Percentiles rank a stretch among this genome's conserved stretches.
Evolutionary conservation across 2,329 filamentous ascomycete species (phyloP).

Genomic region (Penicillium sp.): DNA sequence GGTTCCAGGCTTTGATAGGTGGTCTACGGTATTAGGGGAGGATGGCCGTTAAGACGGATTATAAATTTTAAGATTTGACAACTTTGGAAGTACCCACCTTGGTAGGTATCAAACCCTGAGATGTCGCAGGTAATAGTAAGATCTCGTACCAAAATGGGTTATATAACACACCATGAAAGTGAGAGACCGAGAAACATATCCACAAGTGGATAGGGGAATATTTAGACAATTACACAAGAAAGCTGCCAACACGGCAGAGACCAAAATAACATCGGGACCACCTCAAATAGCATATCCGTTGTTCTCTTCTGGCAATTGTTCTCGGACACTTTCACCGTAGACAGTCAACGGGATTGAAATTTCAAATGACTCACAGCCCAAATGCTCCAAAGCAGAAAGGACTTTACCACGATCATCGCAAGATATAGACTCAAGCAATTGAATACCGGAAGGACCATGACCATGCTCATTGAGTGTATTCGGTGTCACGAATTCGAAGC

Average conservation of each 20-base stretch:
- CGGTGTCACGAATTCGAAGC: slow-evolving; percentile 89
- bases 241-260: slow-evolving; percentile 8
- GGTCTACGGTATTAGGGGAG: not conserved
- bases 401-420: slow-evolving; percentile 77
- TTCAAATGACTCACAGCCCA: slow-evolving; percentile 88
- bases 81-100: not conserved
- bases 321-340: slow-evolving; percentile 61
- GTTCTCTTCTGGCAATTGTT: slow-evolving; percentile 40
- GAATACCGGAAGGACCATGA: slow-evolving; percentile 39
- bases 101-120: not conserved
- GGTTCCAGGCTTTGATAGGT: no score
- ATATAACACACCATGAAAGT: not conserved
- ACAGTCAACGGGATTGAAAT: slow-evolving; percentile 81
- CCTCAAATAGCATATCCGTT: slow-evolving; percentile 42
- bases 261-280: not conserved
- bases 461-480: slow-evolving; percentile 45
- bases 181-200: slow-evolving; percentile 1
- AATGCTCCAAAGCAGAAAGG: slow-evolving; percentile 72
- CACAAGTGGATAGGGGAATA: slow-evolving; percentile 12
- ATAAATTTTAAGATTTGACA: not conserved
- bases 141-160: not conserved
- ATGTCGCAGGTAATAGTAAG: not conserved
- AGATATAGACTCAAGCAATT: slow-evolving; percentile 75
- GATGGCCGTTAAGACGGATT: not conserved
- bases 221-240: slow-evolving; percentile 13